Evolutionary conservation across 2,329 filamentous ascomycete genomes (phyloP).

Genomic region (Pestalotiopsis sp.): DNA sequence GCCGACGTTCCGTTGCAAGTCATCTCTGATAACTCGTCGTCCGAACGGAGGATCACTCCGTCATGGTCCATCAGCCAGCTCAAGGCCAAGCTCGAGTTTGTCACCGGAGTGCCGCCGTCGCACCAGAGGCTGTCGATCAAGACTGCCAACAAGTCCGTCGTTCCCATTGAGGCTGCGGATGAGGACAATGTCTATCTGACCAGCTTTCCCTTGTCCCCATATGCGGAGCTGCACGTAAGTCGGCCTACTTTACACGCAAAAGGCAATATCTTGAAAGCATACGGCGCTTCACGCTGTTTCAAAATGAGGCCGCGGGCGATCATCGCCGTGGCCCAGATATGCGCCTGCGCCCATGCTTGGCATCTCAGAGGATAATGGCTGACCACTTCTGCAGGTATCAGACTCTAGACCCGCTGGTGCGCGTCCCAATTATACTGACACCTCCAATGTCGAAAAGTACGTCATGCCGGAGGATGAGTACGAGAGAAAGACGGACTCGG

Average conservation of each 20-base stretch:
- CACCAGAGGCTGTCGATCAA: slow-evolving; percentile 78
- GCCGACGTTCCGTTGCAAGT: slow-evolving; percentile 77
- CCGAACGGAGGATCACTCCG: slow-evolving; percentile 89
- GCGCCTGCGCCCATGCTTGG: not conserved
- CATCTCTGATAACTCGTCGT: slow-evolving; percentile 74
- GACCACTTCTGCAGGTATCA: slow-evolving; percentile 59
- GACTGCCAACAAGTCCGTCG: slow-evolving; percentile 59
- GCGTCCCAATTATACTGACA: slow-evolving; percentile 80
- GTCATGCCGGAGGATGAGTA: slow-evolving; percentile 86
- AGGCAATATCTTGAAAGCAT: not conserved
- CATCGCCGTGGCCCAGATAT: not conserved
- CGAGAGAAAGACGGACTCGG: slow-evolving; percentile 82
- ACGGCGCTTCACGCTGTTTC: not conserved
- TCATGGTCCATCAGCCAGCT: slow-evolving; percentile 87
- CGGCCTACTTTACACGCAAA: not conserved
- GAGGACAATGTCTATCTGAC: slow-evolving; percentile 71
- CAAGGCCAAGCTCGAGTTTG: slow-evolving; percentile 85
- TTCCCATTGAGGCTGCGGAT: slow-evolving; percentile 69
- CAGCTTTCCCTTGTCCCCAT: slow-evolving; percentile 69
- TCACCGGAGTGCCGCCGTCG: slow-evolving; percentile 86
- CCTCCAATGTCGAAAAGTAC: slow-evolving; percentile 84
- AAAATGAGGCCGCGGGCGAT: not conserved
- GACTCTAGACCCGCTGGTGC: slow-evolving; percentile 78
- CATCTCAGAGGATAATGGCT: not conserved
- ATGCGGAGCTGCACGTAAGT: slow-evolving; percentile 82